phyloP scores from a whole-genome alignment of 345 rosid species.

The Populus davidiana region DNA sequence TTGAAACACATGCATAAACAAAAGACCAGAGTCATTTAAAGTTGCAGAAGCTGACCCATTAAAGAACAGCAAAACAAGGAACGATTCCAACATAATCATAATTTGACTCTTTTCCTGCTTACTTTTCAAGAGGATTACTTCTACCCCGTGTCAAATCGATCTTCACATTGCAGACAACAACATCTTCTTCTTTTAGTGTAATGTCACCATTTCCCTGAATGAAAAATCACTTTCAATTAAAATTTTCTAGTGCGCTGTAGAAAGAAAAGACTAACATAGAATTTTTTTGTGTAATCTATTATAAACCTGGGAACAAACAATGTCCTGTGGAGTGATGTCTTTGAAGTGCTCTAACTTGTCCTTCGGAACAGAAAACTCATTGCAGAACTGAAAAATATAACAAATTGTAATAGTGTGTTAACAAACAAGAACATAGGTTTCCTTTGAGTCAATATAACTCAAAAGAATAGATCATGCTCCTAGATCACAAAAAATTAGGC shows the following conservation, averaged over 20 bases:
- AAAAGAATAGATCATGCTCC: neutral
- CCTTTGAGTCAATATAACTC: too few relatives aligned
- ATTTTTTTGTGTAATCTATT: neutral
- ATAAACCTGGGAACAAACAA: constrained; percentile 50
- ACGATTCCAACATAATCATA: neutral
- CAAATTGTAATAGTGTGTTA: neutral
- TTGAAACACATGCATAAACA: constrained; percentile 23
- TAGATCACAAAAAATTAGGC: neutral
- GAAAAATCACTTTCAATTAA: constrained; percentile 15
- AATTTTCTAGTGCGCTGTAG: neutral
- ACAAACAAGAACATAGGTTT: neutral
- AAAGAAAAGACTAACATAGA: constrained; percentile 1
- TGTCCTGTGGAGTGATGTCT: constrained; percentile 43
- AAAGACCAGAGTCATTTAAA: constrained; percentile 13
- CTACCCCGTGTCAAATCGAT: constrained; percentile 52
- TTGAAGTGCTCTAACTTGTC: constrained; percentile 42
- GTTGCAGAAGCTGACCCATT: neutral
- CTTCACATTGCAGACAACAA: constrained; percentile 37
- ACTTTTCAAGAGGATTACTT: constrained; percentile 46
- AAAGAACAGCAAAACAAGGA: neutral
- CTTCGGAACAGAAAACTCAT: constrained; percentile 45
- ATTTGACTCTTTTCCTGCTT: constrained; percentile 1
- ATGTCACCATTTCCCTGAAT: constrained; percentile 24
- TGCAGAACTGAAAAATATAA: constrained; percentile 41
- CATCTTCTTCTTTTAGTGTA: constrained; percentile 47